Base-by-base conservation (phyloP, 257 asterid genomes). In the Avicennia marina region DNA sequence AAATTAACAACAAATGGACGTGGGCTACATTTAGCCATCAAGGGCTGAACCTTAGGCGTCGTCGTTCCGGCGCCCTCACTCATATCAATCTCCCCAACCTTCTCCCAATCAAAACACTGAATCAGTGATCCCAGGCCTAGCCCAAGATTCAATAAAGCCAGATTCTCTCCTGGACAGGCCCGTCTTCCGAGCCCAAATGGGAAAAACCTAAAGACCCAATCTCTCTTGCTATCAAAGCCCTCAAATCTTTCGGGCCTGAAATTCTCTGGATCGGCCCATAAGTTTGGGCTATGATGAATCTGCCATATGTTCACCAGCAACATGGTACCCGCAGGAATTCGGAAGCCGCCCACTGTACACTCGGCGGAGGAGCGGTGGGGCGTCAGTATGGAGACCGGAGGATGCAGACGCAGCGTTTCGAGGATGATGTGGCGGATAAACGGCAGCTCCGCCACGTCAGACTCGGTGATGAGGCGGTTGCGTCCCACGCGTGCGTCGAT, bases 201-300 rank as follows among this genome's bases (percentile, higher is more conserved):
- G 0, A 81, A 46, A 27, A 68, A 64, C 58, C 47, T 64, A 12
- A 72, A 66, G 21, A 85, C 94, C 59, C 73, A 47, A 16, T 67
- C 84, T 44, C 62, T 76, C 38, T 72, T 75, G 43, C 75, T 76
- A 16, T 85, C 93, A 0, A 57, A 1, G 0, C 81, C 81, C 64
- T 74, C 80, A 19, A 87, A 91, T 20, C 95, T 78, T n/a, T 91
- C 96, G 19, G 98, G 98, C 50, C 73, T 69, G 47, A 91, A 91
- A 36, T 53, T 53, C 63, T 72, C 72, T 4, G 96, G 93, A 13
- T 88, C 90, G 20, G 77, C 60, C 96, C 95, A 85, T 20, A 68
- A n/a, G 3, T 67, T 68, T 1, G 90, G 89, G 64, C 69, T 81
- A 20, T 80, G 81, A 2, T 91, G 98, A 7, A 91, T 85, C 1